Evolutionary conservation across 768 basidiomycete genomes (phyloP).

Genomic region (Candolleomyces efflorescens): DNA sequence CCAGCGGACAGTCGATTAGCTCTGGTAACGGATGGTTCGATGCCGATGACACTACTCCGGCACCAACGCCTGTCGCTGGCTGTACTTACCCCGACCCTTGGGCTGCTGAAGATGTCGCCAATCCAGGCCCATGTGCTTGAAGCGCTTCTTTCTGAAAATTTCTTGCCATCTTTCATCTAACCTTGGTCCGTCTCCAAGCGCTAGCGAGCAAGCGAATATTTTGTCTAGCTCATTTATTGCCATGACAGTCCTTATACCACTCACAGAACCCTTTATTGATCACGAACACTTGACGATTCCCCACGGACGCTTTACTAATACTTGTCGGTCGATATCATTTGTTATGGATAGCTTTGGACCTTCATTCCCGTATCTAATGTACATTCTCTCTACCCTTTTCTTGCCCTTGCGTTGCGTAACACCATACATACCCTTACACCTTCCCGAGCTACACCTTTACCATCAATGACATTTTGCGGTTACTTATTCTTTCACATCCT

Average conservation of each 20-base stretch:
- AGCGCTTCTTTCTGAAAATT: neutral
- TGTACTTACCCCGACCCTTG: conserved; percentile 54
- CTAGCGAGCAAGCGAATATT: neutral
- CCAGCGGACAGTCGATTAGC: conserved; percentile 35
- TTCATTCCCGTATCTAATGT: no score
- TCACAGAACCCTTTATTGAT: neutral
- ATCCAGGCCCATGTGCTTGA: conserved; percentile 17
- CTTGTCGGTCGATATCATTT: neutral
- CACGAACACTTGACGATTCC: neutral
- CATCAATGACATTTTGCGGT: no score
- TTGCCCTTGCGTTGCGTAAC: neutral
- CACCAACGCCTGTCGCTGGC: conserved; percentile 45
- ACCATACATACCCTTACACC: no score
- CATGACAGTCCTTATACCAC: neutral
- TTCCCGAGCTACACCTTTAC: no score
- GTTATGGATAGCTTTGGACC: no score
- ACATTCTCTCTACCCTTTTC: neutral
- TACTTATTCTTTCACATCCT: no score
- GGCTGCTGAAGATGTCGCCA: conserved; percentile 29
- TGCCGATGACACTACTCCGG: conserved; percentile 40
- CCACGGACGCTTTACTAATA: neutral
- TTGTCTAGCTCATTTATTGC: neutral
- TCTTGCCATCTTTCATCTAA: no score
- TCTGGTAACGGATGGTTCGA: conserved; percentile 54
- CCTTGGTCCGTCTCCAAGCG: no score